Conservation (phyloP, 192 early-diverging fungal genomes). For the Coemansia sp. region DNA sequence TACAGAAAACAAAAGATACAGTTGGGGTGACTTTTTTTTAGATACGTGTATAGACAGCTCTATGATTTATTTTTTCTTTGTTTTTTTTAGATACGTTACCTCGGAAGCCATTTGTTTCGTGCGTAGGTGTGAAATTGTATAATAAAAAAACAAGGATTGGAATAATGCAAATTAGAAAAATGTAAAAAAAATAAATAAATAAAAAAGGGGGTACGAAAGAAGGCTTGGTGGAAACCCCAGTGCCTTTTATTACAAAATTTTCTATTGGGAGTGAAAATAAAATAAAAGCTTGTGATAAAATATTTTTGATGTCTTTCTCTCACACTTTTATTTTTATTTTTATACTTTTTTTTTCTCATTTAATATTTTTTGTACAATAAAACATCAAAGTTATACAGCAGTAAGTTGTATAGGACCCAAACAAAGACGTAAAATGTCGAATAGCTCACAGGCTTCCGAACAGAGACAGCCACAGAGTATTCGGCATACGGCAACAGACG, state of each 20-base stretch:
- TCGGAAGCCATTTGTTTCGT: constrained; percentile 33
- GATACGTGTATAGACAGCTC: too few relatives aligned
- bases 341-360: not conserved
- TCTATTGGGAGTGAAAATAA: too few relatives aligned
- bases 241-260: too few relatives aligned
- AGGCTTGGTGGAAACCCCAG: too few relatives aligned
- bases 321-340: not conserved
- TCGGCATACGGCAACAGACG: not conserved
- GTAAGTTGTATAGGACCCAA: too few relatives aligned
- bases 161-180: constrained; percentile 1
- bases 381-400: not conserved
- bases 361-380: not conserved
- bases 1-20: constrained; percentile 9
- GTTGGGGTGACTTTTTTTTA: not conserved
- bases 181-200: constrained; percentile 1
- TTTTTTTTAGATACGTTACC: constrained; percentile 12
- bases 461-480: not conserved
- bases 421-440: too few relatives aligned
- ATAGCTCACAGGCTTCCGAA: too few relatives aligned
- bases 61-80: not conserved
- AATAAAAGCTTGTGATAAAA: too few relatives aligned
- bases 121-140: not conserved
- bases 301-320: too few relatives aligned
- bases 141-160: not conserved
- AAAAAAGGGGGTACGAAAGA: not conserved